Evolutionary conservation across 352 stramenopile species (phyloP).

Genomic region (Phytopythium helicoides): DNA sequence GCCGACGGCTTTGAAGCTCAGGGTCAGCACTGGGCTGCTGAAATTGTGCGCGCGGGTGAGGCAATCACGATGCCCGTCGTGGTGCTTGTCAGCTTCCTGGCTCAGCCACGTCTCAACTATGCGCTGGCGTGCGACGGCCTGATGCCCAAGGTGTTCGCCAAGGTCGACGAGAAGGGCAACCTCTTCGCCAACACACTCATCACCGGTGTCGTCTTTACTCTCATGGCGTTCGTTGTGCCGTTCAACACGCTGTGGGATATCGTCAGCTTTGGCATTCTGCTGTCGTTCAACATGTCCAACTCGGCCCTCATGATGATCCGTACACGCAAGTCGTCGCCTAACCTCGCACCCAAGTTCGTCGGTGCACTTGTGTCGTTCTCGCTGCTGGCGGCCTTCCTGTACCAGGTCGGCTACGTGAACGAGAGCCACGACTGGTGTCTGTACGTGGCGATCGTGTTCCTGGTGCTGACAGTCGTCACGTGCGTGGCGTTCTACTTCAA

Average conservation of each 20-base stretch:
- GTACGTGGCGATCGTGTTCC: conserved; percentile 43
- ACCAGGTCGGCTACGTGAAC: conserved; percentile 72
- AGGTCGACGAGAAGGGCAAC: conserved; percentile 66
- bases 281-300: conserved; percentile 89
- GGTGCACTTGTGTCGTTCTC: conserved; percentile 32
- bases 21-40: conserved; percentile 66
- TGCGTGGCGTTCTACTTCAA: conserved; percentile 48
- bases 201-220: conserved; percentile 57
- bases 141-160: conserved; percentile 83
- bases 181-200: conserved; percentile 77
- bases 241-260: conserved; percentile 86
- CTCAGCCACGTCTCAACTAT: conserved; percentile 90
- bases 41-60: conserved; percentile 89
- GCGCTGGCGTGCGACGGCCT: conserved; percentile 94
- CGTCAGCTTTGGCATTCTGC: conserved; percentile 84
- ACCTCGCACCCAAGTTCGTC: conserved; percentile 38
- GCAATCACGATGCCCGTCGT: conserved; percentile 94
- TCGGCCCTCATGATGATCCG: conserved; percentile 72
- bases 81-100: conserved; percentile 93
- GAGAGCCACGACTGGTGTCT: conserved; percentile 28
- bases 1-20: conserved; percentile 42
- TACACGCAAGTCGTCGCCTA: conserved; percentile 52
- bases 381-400: conserved; percentile 51
- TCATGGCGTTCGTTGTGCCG: conserved; percentile 68
- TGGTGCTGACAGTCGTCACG: conserved; percentile 29